These are phyloP conservation scores for Fusarium sublunatum DNA, from an alignment of 2,329 filamentous ascomycete genomes.

Conservation along the genomic window DNA sequence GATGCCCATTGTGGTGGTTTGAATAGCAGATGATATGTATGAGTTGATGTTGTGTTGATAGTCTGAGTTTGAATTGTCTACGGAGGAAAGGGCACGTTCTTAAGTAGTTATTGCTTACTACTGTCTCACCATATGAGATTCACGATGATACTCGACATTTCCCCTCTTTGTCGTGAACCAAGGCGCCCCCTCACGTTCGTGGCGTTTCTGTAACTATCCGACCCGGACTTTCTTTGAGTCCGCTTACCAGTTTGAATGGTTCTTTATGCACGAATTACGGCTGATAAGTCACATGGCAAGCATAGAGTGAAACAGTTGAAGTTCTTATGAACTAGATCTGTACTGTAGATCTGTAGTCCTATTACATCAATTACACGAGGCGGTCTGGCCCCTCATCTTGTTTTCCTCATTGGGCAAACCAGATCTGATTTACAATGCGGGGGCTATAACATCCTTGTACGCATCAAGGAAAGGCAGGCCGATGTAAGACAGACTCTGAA, in stretches of 20 bases:
- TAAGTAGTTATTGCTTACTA: slow-evolving; percentile 15
- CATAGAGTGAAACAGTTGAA: not conserved
- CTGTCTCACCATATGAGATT: slow-evolving; percentile 1
- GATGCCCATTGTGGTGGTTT: slow-evolving; percentile 33
- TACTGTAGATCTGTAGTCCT: too few species aligned
- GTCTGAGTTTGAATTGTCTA: not conserved
- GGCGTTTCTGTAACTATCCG: slow-evolving; percentile 7
- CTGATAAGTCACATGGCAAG: not conserved
- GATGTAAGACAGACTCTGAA: not conserved
- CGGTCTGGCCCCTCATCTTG: too few species aligned
- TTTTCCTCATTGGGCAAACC: too few species aligned
- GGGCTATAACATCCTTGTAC: too few species aligned
- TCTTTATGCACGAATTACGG: slow-evolving; percentile 2
- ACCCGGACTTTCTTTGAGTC: slow-evolving; percentile 25
- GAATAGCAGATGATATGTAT: not conserved
- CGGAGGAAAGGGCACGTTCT: not conserved
- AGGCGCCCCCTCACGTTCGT: slow-evolving; percentile 17
- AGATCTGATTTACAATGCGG: too few species aligned
- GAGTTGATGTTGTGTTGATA: not conserved
- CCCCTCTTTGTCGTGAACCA: slow-evolving; percentile 16
- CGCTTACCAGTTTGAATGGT: slow-evolving; percentile 7
- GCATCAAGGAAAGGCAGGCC: not conserved
- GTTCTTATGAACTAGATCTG: too few species aligned
- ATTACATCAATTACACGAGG: not conserved
- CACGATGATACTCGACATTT: slow-evolving; percentile 20